phyloP scores from a whole-genome alignment of 2,329 filamentous ascomycete species.

The Diaporthe sp. region DNA sequence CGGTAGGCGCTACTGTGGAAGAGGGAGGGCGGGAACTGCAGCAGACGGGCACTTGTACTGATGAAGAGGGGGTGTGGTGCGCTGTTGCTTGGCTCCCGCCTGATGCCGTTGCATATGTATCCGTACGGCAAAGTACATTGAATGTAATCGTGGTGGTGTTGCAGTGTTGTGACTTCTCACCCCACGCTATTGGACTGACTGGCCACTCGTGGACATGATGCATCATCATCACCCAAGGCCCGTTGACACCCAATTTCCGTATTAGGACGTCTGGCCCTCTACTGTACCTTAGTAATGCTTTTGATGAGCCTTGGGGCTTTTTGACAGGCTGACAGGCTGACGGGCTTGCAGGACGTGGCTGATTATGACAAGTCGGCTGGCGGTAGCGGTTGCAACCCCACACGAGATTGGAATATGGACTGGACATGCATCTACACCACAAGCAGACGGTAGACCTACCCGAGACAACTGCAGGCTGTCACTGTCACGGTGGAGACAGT shows the following conservation, averaged over 20 bases:
- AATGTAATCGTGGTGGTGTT: not conserved
- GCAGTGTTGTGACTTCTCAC: not conserved
- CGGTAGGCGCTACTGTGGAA: not conserved
- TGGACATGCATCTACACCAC: too few species aligned
- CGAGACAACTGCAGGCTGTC: not conserved
- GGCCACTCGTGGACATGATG: not conserved
- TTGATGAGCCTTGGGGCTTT: not conserved
- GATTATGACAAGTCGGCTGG: slow-evolving; percentile 5
- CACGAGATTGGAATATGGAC: not conserved
- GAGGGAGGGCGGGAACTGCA: not conserved
- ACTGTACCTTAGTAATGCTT: not conserved
- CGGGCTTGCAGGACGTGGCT: not conserved
- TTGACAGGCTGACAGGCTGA: not conserved
- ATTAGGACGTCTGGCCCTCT: not conserved
- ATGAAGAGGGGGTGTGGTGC: not conserved
- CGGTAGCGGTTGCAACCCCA: slow-evolving; percentile 14
- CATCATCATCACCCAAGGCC: not conserved
- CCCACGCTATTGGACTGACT: not conserved
- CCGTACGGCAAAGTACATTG: too few species aligned
- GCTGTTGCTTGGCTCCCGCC: not conserved
- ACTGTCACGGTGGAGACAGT: not conserved
- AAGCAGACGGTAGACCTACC: too few species aligned
- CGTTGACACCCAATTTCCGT: not conserved
- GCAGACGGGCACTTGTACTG: not conserved
- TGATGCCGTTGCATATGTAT: not conserved